Conservation (phyloP, 768 basidiomycete genomes). For the Xerocomus brunneocitrinus region DNA sequence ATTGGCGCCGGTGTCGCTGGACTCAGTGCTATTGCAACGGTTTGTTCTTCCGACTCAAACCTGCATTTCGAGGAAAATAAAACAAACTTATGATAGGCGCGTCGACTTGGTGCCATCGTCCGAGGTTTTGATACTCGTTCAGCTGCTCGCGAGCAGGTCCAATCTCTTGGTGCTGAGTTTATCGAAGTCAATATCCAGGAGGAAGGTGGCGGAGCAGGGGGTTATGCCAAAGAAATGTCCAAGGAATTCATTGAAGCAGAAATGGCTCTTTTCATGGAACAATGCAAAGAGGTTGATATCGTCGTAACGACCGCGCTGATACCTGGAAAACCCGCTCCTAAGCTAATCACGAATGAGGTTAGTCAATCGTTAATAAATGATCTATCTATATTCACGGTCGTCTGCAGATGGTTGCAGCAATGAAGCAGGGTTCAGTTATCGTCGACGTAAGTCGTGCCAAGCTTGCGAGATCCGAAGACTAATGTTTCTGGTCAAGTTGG, state of each 20-base stretch:
- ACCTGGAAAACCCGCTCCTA: slow-evolving; percentile 84
- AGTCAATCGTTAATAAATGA: background rate
- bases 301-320: slow-evolving; percentile 85
- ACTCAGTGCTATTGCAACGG: slow-evolving; percentile 82
- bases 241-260: slow-evolving; percentile 87
- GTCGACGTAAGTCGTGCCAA: slow-evolving; percentile 49
- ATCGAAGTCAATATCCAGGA: slow-evolving; percentile 78
- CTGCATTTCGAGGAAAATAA: background rate
- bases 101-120: slow-evolving; percentile 82
- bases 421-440: slow-evolving; percentile 89
- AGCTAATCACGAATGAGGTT: slow-evolving; percentile 69
- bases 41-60: slow-evolving; percentile 27
- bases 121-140: slow-evolving; percentile 85
- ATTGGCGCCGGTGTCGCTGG: slow-evolving; percentile 90
- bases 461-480: slow-evolving; percentile 6
- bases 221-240: slow-evolving; percentile 88
- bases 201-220: slow-evolving; percentile 77
- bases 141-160: slow-evolving; percentile 83
- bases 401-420: slow-evolving; percentile 70
- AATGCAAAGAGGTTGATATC: slow-evolving; percentile 87
- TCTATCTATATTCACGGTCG: slow-evolving; percentile 6
- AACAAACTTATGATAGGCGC: slow-evolving; percentile 45
- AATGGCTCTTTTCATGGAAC: slow-evolving; percentile 84
- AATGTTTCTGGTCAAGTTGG: slow-evolving; percentile 31
- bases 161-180: slow-evolving; percentile 87